Conservation (phyloP, 179 eudicot genomes). For the Carnegiea gigantea region DNA sequence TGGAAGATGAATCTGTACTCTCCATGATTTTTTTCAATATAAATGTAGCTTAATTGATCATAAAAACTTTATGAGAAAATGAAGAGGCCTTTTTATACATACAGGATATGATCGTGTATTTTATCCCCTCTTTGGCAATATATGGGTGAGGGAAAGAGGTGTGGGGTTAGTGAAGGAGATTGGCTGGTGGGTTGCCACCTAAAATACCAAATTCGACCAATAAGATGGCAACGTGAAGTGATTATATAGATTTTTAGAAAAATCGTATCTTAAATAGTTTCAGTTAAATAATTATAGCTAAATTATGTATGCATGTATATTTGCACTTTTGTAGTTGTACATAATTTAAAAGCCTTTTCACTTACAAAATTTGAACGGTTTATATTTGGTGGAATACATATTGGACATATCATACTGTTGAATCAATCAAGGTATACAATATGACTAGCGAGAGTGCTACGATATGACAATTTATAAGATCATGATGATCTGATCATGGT, state of each 20-base stretch:
- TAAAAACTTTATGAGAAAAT: constrained; percentile 14
- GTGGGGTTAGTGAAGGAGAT: constrained; percentile 18
- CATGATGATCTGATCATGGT: too few species aligned
- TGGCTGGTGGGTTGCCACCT: constrained; percentile 29
- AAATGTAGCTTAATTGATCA: constrained; percentile 1
- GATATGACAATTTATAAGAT: too few species aligned
- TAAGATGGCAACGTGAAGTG: neutral
- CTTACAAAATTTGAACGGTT: too few species aligned
- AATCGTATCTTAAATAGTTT: neutral
- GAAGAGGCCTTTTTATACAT: constrained; percentile 12
- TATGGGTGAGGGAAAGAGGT: constrained; percentile 7
- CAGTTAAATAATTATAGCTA: neutral
- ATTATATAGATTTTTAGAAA: neutral
- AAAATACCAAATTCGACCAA: constrained; percentile 22
- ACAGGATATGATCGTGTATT: neutral
- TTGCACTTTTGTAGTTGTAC: too few species aligned
- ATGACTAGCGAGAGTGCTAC: too few species aligned
- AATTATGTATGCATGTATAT: too few species aligned
- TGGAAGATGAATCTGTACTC: constrained; percentile 55
- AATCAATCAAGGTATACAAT: too few species aligned
- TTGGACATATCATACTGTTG: too few species aligned
- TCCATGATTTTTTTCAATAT: constrained; percentile 35
- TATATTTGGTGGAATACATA: too few species aligned
- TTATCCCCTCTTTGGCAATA: constrained; percentile 32
- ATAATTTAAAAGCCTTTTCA: too few species aligned